Percentiles rank a stretch among this genome's conserved stretches.
phyloP scores from a whole-genome alignment of 1,139 yeast species.

The Pichia sp. region DNA sequence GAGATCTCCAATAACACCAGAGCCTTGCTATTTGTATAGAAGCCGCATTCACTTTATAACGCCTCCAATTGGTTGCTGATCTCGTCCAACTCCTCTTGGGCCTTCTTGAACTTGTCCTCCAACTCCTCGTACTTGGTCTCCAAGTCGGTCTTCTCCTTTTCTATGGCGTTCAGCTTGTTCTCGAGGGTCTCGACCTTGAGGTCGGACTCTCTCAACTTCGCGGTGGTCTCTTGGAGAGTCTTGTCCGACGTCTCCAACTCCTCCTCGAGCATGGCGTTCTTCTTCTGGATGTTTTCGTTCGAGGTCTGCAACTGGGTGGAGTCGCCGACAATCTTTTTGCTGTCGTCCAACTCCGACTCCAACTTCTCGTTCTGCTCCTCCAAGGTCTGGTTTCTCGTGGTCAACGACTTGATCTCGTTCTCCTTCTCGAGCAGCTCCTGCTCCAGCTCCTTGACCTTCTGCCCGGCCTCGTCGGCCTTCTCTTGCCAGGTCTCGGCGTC shows the following conservation, averaged over 20 bases:
- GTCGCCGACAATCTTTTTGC: slow-evolving; percentile 89
- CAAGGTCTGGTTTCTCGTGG: slow-evolving; percentile 85
- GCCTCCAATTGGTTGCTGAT: slow-evolving; percentile 91
- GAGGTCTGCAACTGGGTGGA: slow-evolving; percentile 84
- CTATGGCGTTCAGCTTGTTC: slow-evolving; percentile 89
- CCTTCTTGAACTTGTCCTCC: slow-evolving; percentile 71
- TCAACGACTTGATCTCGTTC: slow-evolving; percentile 88
- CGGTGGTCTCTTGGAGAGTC: slow-evolving; percentile 89
- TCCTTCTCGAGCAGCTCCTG: slow-evolving; percentile 90
- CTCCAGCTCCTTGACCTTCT: slow-evolving; percentile 81
- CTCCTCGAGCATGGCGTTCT: slow-evolving; percentile 87
- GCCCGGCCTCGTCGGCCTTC: slow-evolving; percentile 82
- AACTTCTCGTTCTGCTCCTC: slow-evolving; percentile 90
- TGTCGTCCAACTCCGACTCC: slow-evolving; percentile 73
- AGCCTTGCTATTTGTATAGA: not conserved
- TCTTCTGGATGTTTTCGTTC: slow-evolving; percentile 88
- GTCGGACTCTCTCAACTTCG: slow-evolving; percentile 91
- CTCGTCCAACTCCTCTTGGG: slow-evolving; percentile 90
- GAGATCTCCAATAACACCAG: slow-evolving; percentile 5
- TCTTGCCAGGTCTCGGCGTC: slow-evolving; percentile 98
- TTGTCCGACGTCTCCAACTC: slow-evolving; percentile 91
- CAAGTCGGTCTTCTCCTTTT: slow-evolving; percentile 86
- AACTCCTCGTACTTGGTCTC: slow-evolving; percentile 91
- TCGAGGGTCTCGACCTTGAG: slow-evolving; percentile 96
- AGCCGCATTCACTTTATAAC: slow-evolving; percentile 42